Conservation (phyloP, 257 asterid species). For the Handroanthus guayacan region DNA sequence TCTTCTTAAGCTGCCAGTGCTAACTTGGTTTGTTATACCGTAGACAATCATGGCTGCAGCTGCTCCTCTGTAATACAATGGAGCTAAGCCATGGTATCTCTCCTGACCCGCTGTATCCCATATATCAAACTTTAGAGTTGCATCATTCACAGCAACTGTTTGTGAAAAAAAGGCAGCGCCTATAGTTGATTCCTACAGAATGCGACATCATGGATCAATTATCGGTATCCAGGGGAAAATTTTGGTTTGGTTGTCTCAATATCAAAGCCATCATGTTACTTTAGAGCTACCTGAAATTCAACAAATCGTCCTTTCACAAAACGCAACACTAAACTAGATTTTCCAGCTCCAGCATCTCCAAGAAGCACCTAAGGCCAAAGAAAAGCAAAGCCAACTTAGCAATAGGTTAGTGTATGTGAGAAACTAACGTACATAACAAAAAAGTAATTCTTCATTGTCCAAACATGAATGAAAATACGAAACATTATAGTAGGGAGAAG, state of each 20-base stretch:
- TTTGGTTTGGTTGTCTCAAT: not conserved
- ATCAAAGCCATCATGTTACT: not conserved
- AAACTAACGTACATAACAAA: not conserved
- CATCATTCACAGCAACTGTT: slow-evolving; percentile 81
- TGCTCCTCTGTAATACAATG: slow-evolving; percentile 94
- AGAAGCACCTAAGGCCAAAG: slow-evolving; percentile 67
- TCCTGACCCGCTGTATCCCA: slow-evolving; percentile 98
- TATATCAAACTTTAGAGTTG: slow-evolving; percentile 84
- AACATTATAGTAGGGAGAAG: not conserved
- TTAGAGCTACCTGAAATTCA: slow-evolving; percentile 76
- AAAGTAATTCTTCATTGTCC: not conserved
- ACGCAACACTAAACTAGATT: slow-evolving; percentile 83
- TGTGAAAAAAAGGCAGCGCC: slow-evolving; percentile 94
- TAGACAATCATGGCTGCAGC: slow-evolving; percentile 87
- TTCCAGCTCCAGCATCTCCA: slow-evolving; percentile 95
- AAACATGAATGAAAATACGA: not conserved
- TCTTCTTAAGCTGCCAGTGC: slow-evolving; percentile 18
- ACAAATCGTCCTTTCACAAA: slow-evolving; percentile 86
- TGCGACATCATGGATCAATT: slow-evolving; percentile 26
- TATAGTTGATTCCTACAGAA: slow-evolving; percentile 79
- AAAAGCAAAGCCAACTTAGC: slow-evolving; percentile 21
- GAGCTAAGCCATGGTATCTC: slow-evolving; percentile 92
- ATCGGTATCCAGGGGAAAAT: slow-evolving; percentile 18
- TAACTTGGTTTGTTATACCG: slow-evolving; percentile 77
- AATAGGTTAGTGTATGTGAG: slow-evolving; percentile 6